A percentile compares a stretch with the other conserved stretches of the same genome.
phyloP scores from a whole-genome alignment of 78 protist species.

The Cavenderia fasciculata region DNA sequence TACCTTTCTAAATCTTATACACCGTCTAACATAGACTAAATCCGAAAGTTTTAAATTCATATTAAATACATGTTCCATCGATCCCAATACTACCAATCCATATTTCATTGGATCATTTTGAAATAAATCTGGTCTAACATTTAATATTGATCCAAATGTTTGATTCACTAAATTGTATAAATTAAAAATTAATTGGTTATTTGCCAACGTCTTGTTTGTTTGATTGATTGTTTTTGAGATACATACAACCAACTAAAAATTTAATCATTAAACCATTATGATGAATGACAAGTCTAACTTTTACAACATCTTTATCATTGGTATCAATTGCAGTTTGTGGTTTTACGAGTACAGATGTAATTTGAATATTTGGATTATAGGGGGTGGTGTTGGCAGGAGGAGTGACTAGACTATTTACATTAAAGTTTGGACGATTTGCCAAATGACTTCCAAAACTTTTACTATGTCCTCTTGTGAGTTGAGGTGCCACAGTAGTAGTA shows the following conservation, averaged over 20 bases:
- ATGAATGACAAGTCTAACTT: conserved; percentile 1
- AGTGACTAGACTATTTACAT: too few relatives aligned
- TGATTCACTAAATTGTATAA: conserved; percentile 8
- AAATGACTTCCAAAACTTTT: too few relatives aligned
- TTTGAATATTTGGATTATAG: too few relatives aligned
- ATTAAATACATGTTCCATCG: conserved; percentile 43
- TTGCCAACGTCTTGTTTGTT: not conserved
- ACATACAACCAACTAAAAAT: conserved; percentile 2
- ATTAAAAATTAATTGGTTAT: not conserved
- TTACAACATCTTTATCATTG: not conserved
- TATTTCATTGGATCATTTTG: not conserved
- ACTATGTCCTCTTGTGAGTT: too few relatives aligned
- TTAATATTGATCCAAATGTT: conserved; percentile 16
- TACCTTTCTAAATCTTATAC: conserved; percentile 35
- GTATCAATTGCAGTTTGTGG: too few relatives aligned
- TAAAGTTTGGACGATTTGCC: too few relatives aligned
- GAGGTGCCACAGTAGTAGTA: too few relatives aligned
- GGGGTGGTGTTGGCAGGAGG: too few relatives aligned
- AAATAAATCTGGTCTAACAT: conserved; percentile 42
- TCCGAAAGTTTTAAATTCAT: not conserved
- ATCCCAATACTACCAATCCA: conserved; percentile 35
- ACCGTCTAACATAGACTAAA: not conserved
- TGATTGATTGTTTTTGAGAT: not conserved
- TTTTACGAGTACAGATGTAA: too few relatives aligned
- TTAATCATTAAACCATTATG: conserved; percentile 69